phyloP scores from a whole-genome alignment of 768 basidiomycete genomes.

The Collybia mongolica region DNA sequence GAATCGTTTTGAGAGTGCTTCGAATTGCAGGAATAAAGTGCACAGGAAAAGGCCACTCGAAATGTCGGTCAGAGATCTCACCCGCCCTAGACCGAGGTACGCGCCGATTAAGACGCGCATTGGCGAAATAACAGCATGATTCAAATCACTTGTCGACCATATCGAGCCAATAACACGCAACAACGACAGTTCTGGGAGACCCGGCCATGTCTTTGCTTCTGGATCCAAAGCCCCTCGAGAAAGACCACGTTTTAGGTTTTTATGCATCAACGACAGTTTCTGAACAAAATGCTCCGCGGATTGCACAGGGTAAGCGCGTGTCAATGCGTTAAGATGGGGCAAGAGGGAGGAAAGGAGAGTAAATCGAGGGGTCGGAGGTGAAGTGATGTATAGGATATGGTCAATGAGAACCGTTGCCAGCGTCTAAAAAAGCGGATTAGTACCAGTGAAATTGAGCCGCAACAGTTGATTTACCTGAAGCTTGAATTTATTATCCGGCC shows the following conservation, averaged over 20 bases:
- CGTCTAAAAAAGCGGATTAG: slow-evolving; percentile 38
- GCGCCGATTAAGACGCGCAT: slow-evolving; percentile 87
- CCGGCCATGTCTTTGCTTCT: slow-evolving; percentile 85
- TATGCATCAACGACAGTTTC: slow-evolving; percentile 90
- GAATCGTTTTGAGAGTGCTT: slow-evolving; percentile 78
- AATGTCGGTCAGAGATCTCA: slow-evolving; percentile 74
- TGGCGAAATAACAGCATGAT: slow-evolving; percentile 85
- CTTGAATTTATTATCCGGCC: slow-evolving; percentile 87
- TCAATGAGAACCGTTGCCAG: slow-evolving; percentile 82
- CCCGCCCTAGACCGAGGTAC: slow-evolving; percentile 82
- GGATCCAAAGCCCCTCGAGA: slow-evolving; percentile 59
- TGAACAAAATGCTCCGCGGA: slow-evolving; percentile 76
- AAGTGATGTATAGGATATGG: slow-evolving; percentile 76
- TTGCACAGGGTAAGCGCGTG: slow-evolving; percentile 77
- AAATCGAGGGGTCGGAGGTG: slow-evolving; percentile 61
- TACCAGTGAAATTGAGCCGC: neutral
- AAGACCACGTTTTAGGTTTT: slow-evolving; percentile 85
- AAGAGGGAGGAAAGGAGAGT: slow-evolving; percentile 61
- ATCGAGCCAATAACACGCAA: slow-evolving; percentile 76
- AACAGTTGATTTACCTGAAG: slow-evolving; percentile 62
- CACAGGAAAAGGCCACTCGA: slow-evolving; percentile 88
- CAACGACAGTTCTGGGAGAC: slow-evolving; percentile 75
- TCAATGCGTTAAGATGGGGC: slow-evolving; percentile 77
- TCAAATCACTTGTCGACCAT: slow-evolving; percentile 96
- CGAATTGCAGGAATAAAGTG: slow-evolving; percentile 83